Evolutionary conservation across 768 basidiomycete species (phyloP).

Genomic region (Tylopilus sp.): DNA sequence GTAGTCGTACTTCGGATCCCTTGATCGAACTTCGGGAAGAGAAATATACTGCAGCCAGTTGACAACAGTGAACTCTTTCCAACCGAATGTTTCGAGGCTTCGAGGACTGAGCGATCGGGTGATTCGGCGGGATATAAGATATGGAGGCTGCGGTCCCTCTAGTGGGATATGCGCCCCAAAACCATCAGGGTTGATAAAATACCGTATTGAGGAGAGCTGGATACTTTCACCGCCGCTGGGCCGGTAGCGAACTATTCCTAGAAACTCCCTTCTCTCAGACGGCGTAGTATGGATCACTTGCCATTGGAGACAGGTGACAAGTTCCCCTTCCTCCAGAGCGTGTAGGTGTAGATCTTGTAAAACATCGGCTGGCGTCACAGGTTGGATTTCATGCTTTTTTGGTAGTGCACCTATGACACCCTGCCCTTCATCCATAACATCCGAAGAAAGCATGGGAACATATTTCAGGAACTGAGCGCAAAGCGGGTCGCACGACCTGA

Average conservation of each 20-base stretch:
- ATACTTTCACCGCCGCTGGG: conserved; percentile 51
- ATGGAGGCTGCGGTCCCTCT: conserved; percentile 11
- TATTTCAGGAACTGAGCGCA: not conserved
- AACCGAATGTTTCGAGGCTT: conserved; percentile 62
- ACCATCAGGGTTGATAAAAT: conserved; percentile 64
- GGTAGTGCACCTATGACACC: conserved; percentile 39
- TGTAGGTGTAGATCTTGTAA: conserved; percentile 68
- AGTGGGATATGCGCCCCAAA: conserved; percentile 47
- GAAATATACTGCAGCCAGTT: conserved; percentile 76
- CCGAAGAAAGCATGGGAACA: conserved; percentile 16
- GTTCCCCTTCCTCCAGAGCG: conserved; percentile 69
- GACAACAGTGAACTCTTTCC: conserved; percentile 70
- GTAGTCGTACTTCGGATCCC: conserved; percentile 14
- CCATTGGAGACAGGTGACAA: conserved; percentile 85
- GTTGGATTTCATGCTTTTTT: conserved; percentile 2
- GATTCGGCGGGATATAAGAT: conserved; percentile 10
- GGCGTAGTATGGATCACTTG: conserved; percentile 48
- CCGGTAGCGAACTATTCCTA: conserved; percentile 66
- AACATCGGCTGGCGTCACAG: conserved; percentile 48
- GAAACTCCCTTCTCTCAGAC: conserved; percentile 44
- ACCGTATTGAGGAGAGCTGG: conserved; percentile 65
- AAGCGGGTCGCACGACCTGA: not conserved
- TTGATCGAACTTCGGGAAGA: conserved; percentile 35
- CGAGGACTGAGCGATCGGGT: conserved; percentile 48
- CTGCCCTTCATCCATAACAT: conserved; percentile 58